Percentiles rank a stretch among this genome's conserved stretches.
These are phyloP conservation scores for Lepidium campestre DNA, from an alignment of 441 rosid species.

Conservation along the genomic window DNA sequence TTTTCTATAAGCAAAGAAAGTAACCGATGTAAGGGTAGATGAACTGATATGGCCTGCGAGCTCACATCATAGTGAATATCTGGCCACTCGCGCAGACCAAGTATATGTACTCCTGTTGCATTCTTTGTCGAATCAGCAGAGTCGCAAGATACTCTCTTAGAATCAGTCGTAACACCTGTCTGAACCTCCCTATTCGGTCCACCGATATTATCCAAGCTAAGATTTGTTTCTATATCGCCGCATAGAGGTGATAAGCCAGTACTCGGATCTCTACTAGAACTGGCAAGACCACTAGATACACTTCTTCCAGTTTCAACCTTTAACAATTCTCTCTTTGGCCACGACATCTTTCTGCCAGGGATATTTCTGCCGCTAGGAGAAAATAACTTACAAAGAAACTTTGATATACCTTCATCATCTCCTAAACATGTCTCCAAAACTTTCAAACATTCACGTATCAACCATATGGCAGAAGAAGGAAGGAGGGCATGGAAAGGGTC, in stretches of 20 bases:
- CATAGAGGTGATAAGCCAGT: slow-evolving; percentile 32
- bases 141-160: slow-evolving; percentile 22
- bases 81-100: slow-evolving; percentile 73
- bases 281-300: slow-evolving; percentile 46
- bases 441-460: slow-evolving; percentile 70
- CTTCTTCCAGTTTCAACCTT: slow-evolving; percentile 52
- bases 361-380: slow-evolving; percentile 37
- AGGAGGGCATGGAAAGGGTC: slow-evolving; percentile 30
- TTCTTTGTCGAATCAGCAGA: slow-evolving; percentile 33
- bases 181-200: slow-evolving; percentile 30
- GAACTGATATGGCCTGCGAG: slow-evolving; percentile 75
- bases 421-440: slow-evolving; percentile 68
- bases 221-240: slow-evolving; percentile 30
- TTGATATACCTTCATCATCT: slow-evolving; percentile 48
- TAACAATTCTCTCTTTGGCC: slow-evolving; percentile 51
- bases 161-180: slow-evolving; percentile 27
- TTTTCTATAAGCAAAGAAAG: slow-evolving; percentile 81
- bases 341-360: slow-evolving; percentile 41
- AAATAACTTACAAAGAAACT: slow-evolving; percentile 27
- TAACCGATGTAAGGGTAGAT: slow-evolving; percentile 80
- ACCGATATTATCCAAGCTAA: slow-evolving; percentile 38
- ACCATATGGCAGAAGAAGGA: slow-evolving; percentile 59
- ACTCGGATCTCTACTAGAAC: slow-evolving; percentile 45
- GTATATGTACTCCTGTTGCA: slow-evolving; percentile 32
- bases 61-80: slow-evolving; percentile 73